Conservation (phyloP, 768 basidiomycete species). For the Rhizopogon vulgaris region DNA sequence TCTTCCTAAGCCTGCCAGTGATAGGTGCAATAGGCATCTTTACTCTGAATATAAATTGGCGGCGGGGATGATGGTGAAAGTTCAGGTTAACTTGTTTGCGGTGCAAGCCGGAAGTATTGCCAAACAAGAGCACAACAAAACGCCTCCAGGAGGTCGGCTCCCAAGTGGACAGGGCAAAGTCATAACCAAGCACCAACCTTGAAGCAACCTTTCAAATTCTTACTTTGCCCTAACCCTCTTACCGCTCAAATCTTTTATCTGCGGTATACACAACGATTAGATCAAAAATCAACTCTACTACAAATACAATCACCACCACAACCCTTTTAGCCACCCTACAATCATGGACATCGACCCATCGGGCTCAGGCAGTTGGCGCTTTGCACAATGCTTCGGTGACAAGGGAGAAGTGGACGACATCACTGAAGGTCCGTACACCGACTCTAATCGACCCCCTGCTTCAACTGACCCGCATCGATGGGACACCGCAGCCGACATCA, state of each 20-base stretch:
- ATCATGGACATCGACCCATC: slow-evolving; percentile 81
- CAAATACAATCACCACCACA: not conserved
- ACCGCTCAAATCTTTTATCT: not conserved
- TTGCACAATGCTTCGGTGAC: slow-evolving; percentile 99
- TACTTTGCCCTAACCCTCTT: not conserved
- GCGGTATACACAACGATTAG: slow-evolving; percentile 3
- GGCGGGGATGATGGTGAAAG: slow-evolving; percentile 10
- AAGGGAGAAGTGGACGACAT: slow-evolving; percentile 99
- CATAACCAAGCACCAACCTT: too few species aligned
- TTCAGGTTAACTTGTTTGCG: slow-evolving; percentile 13
- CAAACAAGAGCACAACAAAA: slow-evolving; percentile 29
- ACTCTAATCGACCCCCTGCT: slow-evolving; percentile 16
- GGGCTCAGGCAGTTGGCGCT: slow-evolving; percentile 90
- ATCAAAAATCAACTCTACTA: slow-evolving; percentile 2
- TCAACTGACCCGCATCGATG: slow-evolving; percentile 8
- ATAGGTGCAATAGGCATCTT: slow-evolving; percentile 86
- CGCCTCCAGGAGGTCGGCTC: slow-evolving; percentile 6
- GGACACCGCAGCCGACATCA: slow-evolving; percentile 83
- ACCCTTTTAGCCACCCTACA: slow-evolving; percentile 21
- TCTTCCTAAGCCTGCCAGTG: slow-evolving; percentile 90
- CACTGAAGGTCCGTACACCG: slow-evolving; percentile 74
- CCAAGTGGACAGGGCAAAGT: slow-evolving; percentile 9
- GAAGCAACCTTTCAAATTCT: too few species aligned
- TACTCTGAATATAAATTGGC: slow-evolving; percentile 8
- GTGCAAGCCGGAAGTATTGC: slow-evolving; percentile 22